Conservation (phyloP, 345 rosid genomes). For the Gossypium mustelinum region DNA sequence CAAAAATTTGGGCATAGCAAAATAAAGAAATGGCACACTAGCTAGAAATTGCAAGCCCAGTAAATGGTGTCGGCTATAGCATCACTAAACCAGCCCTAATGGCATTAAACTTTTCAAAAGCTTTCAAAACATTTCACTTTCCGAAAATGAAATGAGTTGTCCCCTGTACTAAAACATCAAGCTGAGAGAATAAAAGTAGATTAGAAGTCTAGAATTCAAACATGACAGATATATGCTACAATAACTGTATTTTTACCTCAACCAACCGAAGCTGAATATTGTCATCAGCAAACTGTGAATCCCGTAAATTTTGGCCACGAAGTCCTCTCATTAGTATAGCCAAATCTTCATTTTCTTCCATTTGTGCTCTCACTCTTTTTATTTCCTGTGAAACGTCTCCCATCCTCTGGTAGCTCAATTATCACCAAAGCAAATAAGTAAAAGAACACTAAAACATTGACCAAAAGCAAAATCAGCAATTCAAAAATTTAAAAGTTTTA, state of each 20-base stretch:
- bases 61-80: not conserved
- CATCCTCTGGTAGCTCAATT: slow-evolving; percentile 50
- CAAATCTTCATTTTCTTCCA: slow-evolving; percentile 86
- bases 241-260: slow-evolving; percentile 45
- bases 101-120: not conserved
- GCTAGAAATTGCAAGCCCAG: slow-evolving; percentile 13
- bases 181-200: not conserved
- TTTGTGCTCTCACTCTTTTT: slow-evolving; percentile 82
- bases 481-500: not conserved
- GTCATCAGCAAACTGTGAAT: slow-evolving; percentile 74
- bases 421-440: not conserved
- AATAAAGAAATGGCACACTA: not conserved
- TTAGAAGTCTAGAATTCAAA: not conserved
- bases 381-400: slow-evolving; percentile 87
- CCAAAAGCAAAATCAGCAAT: not conserved
- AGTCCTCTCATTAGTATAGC: slow-evolving; percentile 86
- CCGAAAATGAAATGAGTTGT: not conserved
- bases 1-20: slow-evolving; percentile 2
- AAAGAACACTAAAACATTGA: not conserved
- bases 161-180: not conserved
- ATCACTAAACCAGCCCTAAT: not conserved
- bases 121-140: not conserved
- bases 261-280: slow-evolving; percentile 71
- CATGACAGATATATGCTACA: not conserved
- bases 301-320: slow-evolving; percentile 86